A percentile compares a stretch with the other conserved stretches of the same genome.
These are phyloP conservation scores for Skeletonema costatum DNA, from an alignment of 108 stramenopile species.

Conservation along the genomic window DNA sequence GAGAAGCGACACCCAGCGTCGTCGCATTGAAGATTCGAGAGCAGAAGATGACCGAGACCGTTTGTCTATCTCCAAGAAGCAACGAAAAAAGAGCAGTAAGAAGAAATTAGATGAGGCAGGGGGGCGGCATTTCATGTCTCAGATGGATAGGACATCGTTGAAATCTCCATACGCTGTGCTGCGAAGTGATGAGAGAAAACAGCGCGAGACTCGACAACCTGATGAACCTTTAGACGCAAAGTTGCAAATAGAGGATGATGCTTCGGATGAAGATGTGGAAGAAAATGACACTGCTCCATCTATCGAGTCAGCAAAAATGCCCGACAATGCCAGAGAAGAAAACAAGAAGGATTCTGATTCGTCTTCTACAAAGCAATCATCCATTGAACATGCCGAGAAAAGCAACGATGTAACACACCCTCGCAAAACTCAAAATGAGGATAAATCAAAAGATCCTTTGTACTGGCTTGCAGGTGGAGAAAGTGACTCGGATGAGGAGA, in stretches of 20 bases:
- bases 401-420: neutral
- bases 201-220: neutral
- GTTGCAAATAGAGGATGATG: neutral
- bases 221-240: neutral
- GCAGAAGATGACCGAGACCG: neutral
- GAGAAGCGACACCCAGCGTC: neutral
- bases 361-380: neutral
- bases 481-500: conserved; percentile 36
- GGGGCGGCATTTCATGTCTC: neutral
- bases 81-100: neutral
- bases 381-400: neutral
- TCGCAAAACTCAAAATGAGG: neutral
- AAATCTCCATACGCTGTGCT: neutral
- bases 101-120: neutral
- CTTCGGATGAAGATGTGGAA: neutral
- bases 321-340: neutral
- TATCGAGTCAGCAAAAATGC: neutral
- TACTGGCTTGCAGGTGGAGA: conserved; percentile 36
- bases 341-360: neutral
- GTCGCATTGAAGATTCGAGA: neutral
- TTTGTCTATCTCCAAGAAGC: neutral
- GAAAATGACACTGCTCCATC: neutral
- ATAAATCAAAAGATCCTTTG: conserved; percentile 6
- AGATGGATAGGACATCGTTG: neutral
- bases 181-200: neutral